Evolutionary conservation across 2,329 filamentous ascomycete species (phyloP), one percentile per base, ranked within the genome.

Genomic region (Aspergillus sp.): DNA sequence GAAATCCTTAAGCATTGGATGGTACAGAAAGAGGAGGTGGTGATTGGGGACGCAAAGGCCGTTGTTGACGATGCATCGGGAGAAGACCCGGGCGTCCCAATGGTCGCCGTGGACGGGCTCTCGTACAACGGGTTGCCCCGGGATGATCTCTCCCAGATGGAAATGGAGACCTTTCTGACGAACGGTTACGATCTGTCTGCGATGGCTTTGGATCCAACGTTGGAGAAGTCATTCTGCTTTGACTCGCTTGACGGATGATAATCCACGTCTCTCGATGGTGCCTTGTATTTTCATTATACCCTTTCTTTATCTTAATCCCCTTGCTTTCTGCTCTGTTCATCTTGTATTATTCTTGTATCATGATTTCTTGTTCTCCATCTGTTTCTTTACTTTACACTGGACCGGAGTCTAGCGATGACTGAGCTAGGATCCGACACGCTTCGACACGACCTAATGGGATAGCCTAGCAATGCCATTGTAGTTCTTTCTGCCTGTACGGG

Each of bases 1-100:
- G 73, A 77, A 20, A 63, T 66, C 30, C 58, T 78, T 39, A 76
- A 74, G 51, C 61, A 68, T 35, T 79, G 74, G 74, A 74, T 79
- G 60, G 60, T 65, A 40, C 71, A 78, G 55, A 63, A 70, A 30
- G 67, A 72, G 34, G 71, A 73, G 43, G 39, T 59, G 26, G 61
- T 63, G 19, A 42, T 54, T 15, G 57, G 60, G 29, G 58, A 60
- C 39, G 48, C 51, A 16, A 41, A 45, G 16, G 42, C 40, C 29
- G 37, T 43, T 25, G 35, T 47, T 37, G 50, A 53, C 35, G 46
- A 53, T 16, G 29, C 28, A 4, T 30, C 48, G 28, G 36, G 41
- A 24, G 45, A 54, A 15, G 43, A 50, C 34, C 20, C 44, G 27
- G 33, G 27, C 14, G 25, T 36, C 26, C n/a, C 26, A 30, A 31